Evolutionary conservation across 2,329 filamentous ascomycete species (phyloP).

Genomic region (Fusarium palustre): DNA sequence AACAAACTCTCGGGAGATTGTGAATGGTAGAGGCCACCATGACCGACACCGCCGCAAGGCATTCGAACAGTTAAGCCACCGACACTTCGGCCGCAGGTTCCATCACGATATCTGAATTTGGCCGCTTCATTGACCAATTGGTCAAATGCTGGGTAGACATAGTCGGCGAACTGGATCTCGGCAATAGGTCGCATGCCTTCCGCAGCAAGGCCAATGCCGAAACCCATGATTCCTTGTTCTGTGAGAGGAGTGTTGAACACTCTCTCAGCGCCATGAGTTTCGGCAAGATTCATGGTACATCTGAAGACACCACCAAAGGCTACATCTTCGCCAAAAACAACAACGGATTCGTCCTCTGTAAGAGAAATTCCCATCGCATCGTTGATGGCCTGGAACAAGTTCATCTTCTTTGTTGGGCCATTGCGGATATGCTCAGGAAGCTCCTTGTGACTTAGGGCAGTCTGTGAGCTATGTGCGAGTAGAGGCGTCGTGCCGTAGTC

Average conservation of each 20-base stretch:
- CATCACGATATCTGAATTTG: constrained; percentile 85
- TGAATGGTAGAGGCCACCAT: constrained; percentile 88
- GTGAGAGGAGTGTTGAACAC: constrained; percentile 97
- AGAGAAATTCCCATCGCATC: constrained; percentile 86
- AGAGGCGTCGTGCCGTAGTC: constrained; percentile 88
- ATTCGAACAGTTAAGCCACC: constrained; percentile 89
- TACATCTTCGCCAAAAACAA: constrained; percentile 96
- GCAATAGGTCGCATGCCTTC: constrained; percentile 94
- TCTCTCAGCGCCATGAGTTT: constrained; percentile 85
- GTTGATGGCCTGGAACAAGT: constrained; percentile 94
- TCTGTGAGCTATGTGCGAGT: constrained; percentile 81
- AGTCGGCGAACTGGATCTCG: constrained; percentile 96
- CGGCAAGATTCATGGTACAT: constrained; percentile 89
- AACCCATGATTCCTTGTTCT: constrained; percentile 94
- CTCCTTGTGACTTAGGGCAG: constrained; percentile 77
- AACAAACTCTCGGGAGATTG: constrained; percentile 92
- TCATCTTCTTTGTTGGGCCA: constrained; percentile 84
- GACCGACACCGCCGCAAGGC: constrained; percentile 90
- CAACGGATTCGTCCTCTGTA: constrained; percentile 82
- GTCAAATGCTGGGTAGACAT: constrained; percentile 92
- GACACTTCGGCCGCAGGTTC: constrained; percentile 66
- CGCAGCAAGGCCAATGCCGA: constrained; percentile 88
- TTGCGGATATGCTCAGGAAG: constrained; percentile 74
- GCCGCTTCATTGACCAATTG: constrained; percentile 94
- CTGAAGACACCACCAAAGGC: constrained; percentile 97